Conservation (phyloP, 148 eudicot genomes). For the Spergularia bocconei region DNA sequence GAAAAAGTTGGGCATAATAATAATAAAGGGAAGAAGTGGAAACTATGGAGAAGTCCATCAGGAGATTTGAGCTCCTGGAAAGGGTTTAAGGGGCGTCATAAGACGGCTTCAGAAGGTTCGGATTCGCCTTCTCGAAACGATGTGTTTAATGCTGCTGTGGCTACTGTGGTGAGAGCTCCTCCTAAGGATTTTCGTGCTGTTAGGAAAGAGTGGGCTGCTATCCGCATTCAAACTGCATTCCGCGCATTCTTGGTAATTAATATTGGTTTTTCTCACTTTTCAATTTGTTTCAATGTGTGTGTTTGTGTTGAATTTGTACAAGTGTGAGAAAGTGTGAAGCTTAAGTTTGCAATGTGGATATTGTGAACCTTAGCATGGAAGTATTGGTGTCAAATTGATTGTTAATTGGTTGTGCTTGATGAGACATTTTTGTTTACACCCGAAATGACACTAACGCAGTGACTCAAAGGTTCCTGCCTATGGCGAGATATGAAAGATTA, state of each 20-base stretch:
- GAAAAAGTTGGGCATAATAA: conserved; percentile 51
- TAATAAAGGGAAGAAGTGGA: conserved; percentile 78
- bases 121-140: conserved; percentile 62
- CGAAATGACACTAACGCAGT: too few species aligned
- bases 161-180: conserved; percentile 77
- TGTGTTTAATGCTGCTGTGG: conserved; percentile 69
- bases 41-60: conserved; percentile 81
- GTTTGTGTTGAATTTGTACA: too few species aligned
- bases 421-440: background rate
- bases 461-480: too few species aligned
- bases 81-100: conserved; percentile 52
- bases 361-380: too few species aligned
- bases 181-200: conserved; percentile 80
- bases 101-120: conserved; percentile 60
- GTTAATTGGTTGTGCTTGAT: background rate
- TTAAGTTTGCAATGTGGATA: too few species aligned
- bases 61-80: conserved; percentile 75
- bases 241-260: conserved; percentile 75
- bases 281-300: too few species aligned
- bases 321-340: too few species aligned
- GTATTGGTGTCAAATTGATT: background rate
- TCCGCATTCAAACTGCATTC: conserved; percentile 89
- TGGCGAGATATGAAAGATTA: too few species aligned
- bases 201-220: conserved; percentile 91
- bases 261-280: background rate